A percentile compares a stretch with the other conserved stretches of the same genome.
Evolutionary conservation across 441 rosid species (phyloP).

Genomic region (Aquilaria agallochum): DNA sequence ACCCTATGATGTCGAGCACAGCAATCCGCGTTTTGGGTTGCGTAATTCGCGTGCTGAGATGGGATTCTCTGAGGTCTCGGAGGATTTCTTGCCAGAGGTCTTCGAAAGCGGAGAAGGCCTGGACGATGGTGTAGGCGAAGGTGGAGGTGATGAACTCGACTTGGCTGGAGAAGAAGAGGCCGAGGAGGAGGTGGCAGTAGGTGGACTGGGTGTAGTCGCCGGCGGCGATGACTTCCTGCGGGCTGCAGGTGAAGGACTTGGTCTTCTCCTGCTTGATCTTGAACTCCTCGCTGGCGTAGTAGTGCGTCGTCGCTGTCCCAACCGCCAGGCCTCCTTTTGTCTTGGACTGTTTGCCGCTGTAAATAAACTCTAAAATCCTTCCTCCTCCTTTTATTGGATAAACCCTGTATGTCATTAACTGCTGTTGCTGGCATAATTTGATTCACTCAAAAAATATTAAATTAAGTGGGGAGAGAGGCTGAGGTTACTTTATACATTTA

Average conservation of each 20-base stretch:
- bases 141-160: slow-evolving; percentile 79
- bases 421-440: no score
- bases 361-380: slow-evolving; percentile 78
- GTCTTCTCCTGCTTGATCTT: slow-evolving; percentile 71
- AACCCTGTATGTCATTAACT: slow-evolving; percentile 26
- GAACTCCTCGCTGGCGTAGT: slow-evolving; percentile 77
- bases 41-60: slow-evolving; percentile 49
- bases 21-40: slow-evolving; percentile 44
- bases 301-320: slow-evolving; percentile 90
- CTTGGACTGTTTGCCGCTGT: slow-evolving; percentile 70
- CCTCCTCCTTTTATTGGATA: slow-evolving; percentile 80
- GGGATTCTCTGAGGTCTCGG: slow-evolving; percentile 51
- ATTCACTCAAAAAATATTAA: no score
- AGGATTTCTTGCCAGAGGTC: slow-evolving; percentile 69
- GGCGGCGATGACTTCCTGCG: slow-evolving; percentile 63
- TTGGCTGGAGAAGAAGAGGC: slow-evolving; percentile 49
- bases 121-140: slow-evolving; percentile 73
- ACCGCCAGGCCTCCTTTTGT: slow-evolving; percentile 65
- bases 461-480: no score
- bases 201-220: slow-evolving; percentile 76
- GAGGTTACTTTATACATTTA: no score
- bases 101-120: slow-evolving; percentile 66
- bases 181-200: slow-evolving; percentile 83
- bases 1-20: slow-evolving; percentile 35
- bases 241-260: slow-evolving; percentile 76